These are phyloP conservation scores for Miscanthus lutarioriparius DNA, from an alignment of 176 grass and related monocot species.

Conservation along the genomic window DNA sequence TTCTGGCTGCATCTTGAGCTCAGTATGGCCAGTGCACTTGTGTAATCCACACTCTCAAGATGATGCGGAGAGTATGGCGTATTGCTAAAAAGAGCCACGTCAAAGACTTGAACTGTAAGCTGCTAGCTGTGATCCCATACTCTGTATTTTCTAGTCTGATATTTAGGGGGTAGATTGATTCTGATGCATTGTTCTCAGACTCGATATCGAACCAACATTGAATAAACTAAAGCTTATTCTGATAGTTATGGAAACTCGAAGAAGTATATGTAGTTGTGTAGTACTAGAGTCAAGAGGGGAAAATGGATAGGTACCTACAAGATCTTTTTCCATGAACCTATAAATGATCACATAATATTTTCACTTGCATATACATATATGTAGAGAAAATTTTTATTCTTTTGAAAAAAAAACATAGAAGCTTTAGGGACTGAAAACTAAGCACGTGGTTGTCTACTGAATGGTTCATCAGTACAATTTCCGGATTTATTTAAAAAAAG, in stretches of 20 bases:
- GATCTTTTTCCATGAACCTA: neutral
- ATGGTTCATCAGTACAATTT: too few species aligned
- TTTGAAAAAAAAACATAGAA: neutral
- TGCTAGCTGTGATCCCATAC: constrained; percentile 32
- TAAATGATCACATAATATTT: neutral
- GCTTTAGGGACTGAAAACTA: neutral
- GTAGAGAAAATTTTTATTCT: too few species aligned
- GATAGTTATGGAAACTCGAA: neutral
- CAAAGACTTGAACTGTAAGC: constrained; percentile 48
- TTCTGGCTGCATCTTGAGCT: too few species aligned
- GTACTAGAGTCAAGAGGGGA: neutral
- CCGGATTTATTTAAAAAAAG: neutral
- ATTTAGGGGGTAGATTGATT: neutral
- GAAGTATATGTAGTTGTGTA: neutral
- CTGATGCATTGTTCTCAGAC: neutral
- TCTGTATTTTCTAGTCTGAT: neutral
- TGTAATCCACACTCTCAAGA: constrained; percentile 14
- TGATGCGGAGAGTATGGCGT: neutral
- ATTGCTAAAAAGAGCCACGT: constrained; percentile 35
- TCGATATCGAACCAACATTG: neutral
- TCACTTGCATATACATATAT: too few species aligned
- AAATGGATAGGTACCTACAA: neutral
- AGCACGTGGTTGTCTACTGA: too few species aligned
- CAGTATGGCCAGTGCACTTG: neutral
- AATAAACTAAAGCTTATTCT: neutral